Evolutionary conservation across 1,284 basidiomycete species (phyloP).

Genomic region (Phellopilus nigrolimitatus): DNA sequence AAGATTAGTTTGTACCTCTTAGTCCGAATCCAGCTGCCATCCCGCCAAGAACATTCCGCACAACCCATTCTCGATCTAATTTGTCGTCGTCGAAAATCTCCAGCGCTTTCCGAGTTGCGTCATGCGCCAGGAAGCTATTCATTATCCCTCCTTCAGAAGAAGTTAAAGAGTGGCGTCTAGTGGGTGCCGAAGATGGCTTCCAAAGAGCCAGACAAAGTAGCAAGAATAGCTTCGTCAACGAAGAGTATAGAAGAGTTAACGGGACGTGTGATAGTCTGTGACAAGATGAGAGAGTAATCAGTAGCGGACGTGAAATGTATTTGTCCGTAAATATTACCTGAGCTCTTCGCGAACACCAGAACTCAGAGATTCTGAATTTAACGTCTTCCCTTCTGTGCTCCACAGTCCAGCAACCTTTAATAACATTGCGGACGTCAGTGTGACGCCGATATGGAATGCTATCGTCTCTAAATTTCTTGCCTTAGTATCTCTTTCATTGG

Average conservation of each 20-base stretch:
- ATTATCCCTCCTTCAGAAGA: not conserved
- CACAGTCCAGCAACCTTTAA: conserved; percentile 37
- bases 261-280: conserved; percentile 41
- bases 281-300: not conserved
- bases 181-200: conserved; percentile 44
- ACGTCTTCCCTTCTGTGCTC: not conserved
- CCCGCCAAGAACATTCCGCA: conserved; percentile 79
- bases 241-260: conserved; percentile 80
- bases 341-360: conserved; percentile 63
- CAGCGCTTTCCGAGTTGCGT: conserved; percentile 36
- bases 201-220: conserved; percentile 82
- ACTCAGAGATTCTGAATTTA: conserved; percentile 18
- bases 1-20: conserved; percentile 37
- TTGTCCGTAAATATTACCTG: conserved; percentile 30
- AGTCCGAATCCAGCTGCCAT: conserved; percentile 76
- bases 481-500: not conserved
- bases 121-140: conserved; percentile 22
- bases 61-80: conserved; percentile 79
- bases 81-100: conserved; percentile 59
- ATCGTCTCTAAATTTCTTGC: conserved; percentile 49
- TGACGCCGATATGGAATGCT: conserved; percentile 66
- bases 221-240: conserved; percentile 81
- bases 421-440: conserved; percentile 49
- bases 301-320: not conserved
- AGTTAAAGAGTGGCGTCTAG: conserved; percentile 23